Conservation (phyloP, 345 rosid genomes). For the Microthlaspi erraticum region DNA sequence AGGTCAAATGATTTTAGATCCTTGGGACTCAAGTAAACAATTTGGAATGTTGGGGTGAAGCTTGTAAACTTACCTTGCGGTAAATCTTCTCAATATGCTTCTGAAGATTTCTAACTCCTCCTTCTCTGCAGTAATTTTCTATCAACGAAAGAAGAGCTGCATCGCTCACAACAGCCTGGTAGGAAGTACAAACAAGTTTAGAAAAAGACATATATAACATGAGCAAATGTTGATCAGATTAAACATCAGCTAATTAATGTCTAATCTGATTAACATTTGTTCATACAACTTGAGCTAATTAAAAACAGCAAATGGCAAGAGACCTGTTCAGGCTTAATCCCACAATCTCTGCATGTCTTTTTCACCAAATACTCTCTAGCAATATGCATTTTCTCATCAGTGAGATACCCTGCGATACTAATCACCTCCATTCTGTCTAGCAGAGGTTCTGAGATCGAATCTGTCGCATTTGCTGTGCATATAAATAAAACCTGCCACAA, state of each 20-base stretch:
- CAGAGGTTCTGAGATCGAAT: slow-evolving; percentile 81
- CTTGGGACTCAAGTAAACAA: slow-evolving; percentile 3
- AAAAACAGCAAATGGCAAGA: background rate
- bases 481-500: slow-evolving; percentile 82
- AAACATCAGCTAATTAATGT: too few species aligned
- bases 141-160: slow-evolving; percentile 77
- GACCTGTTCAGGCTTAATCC: slow-evolving; percentile 88
- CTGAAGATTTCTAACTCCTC: slow-evolving; percentile 91
- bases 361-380: slow-evolving; percentile 92
- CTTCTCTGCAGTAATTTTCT: slow-evolving; percentile 92
- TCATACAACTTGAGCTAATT: too few species aligned
- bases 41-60: slow-evolving; percentile 1
- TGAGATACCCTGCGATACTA: slow-evolving; percentile 83
- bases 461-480: slow-evolving; percentile 91
- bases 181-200: slow-evolving; percentile 20
- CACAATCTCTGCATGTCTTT: slow-evolving; percentile 73
- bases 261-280: too few species aligned
- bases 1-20: background rate
- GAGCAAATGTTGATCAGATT: too few species aligned
- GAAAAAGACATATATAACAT: background rate
- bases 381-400: slow-evolving; percentile 91
- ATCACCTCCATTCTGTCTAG: slow-evolving; percentile 97
- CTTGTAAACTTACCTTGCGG: slow-evolving; percentile 61
- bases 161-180: slow-evolving; percentile 81
- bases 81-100: slow-evolving; percentile 88